Evolutionary conservation across 2,329 filamentous ascomycete species (phyloP), one percentile per base, ranked within the genome.

Genomic region (Neocucurbitaria cava): DNA sequence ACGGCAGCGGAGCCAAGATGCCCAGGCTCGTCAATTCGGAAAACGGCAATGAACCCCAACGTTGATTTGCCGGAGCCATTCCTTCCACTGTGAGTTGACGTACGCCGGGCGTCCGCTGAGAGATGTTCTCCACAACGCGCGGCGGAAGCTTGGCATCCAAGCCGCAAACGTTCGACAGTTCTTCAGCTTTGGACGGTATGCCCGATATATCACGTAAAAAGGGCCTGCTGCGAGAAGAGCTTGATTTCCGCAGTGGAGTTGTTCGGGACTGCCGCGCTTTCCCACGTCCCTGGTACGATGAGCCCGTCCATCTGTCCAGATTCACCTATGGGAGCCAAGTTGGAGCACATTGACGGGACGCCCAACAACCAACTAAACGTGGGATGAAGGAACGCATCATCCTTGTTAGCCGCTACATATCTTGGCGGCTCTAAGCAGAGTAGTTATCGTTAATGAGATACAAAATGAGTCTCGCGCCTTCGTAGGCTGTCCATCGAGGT

Each of bases 11-110:
- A 63, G 62, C 67, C 63, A 69, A 69, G 64, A 46, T 59, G 65
- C 66, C 66, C 54, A 71, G 66, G 39, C 46, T 64, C 51, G 58
- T 60, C 58, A 62, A 60, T 48, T 52, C 66, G 64, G 66, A 62
- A 64, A 42, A 46, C 68, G 66, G 68, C 66, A 69, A 21, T 33
- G 46, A 39, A 31, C 21, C 23, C 11, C 18, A 42, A 24, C 44
- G 41, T 23, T 59, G 50, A 69, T 69, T 70, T 54, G 67, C 50
- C 54, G 54, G 58, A 48, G 51, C 3, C 2, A 23, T 10, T 39
- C 28, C 40, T 31, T 42, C 31, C 40, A 38, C 36, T 28, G 46
- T 43, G 31, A 46, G 28, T 53, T 71, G 66, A 71, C 68, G 68
- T 71, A 63, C 60, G 68, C 66, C 68, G 43, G 54, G 62, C 51